Evolutionary conservation across 306 rosid species (phyloP).

Genomic region (Cyamopsis tetragonoloba): DNA sequence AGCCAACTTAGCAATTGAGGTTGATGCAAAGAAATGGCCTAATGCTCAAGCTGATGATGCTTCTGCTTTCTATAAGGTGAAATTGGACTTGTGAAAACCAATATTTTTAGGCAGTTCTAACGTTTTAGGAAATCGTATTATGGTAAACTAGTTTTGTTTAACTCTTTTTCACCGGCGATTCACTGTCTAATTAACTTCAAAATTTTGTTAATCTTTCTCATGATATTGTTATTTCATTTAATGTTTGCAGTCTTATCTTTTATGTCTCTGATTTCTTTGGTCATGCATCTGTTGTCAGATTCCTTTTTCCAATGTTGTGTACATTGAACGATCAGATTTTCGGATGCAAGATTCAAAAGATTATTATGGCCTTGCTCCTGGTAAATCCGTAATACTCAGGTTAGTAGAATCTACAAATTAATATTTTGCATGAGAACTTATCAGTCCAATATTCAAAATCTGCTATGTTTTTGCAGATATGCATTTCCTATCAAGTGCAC

Average conservation of each 20-base stretch:
- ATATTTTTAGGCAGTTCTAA: not conserved
- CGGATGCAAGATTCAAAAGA: slow-evolving; percentile 93
- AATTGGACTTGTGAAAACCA: slow-evolving; percentile 18
- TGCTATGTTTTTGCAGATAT: slow-evolving; percentile 54
- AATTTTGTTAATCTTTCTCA: not conserved
- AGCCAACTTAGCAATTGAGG: slow-evolving; percentile 56
- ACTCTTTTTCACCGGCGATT: not conserved
- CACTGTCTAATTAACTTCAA: not conserved
- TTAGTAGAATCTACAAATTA: slow-evolving; percentile 24
- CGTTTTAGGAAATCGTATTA: slow-evolving; percentile 1
- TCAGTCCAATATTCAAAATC: not conserved
- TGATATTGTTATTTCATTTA: not conserved
- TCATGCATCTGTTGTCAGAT: slow-evolving; percentile 39
- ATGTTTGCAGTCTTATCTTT: not conserved
- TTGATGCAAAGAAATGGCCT: slow-evolving; percentile 91
- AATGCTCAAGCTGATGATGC: slow-evolving; percentile 71
- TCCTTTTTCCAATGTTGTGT: slow-evolving; percentile 74
- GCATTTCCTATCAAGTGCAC: slow-evolving; percentile 94
- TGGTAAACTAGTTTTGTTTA: not conserved
- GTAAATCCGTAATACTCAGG: slow-evolving; percentile 93
- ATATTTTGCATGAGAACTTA: slow-evolving; percentile 2
- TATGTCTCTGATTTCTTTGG: slow-evolving; percentile 12
- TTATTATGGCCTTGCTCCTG: slow-evolving; percentile 96
- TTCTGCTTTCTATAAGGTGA: slow-evolving; percentile 83
- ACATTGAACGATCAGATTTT: slow-evolving; percentile 86